phyloP scores from a whole-genome alignment of 2,329 filamentous ascomycete species.

The Lecanoromycetidae sp. region DNA sequence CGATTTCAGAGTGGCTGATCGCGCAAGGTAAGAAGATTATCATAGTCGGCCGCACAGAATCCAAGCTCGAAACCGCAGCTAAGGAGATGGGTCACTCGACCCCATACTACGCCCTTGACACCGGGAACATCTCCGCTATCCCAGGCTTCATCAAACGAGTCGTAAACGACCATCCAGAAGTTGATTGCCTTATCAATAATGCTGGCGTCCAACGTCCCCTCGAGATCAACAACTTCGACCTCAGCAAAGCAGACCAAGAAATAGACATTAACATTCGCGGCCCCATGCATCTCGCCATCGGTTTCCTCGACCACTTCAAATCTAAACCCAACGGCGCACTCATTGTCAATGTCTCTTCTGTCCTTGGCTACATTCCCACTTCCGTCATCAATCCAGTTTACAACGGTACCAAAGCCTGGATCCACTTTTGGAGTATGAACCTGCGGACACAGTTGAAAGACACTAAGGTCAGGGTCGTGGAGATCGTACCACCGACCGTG shows the following conservation, averaged over 20 bases:
- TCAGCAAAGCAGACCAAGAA: conserved; percentile 43
- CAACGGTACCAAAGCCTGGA: conserved; percentile 47
- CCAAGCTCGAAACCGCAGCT: conserved; percentile 36
- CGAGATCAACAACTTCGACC: conserved; percentile 30
- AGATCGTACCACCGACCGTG: conserved; percentile 45
- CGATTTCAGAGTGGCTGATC: conserved; percentile 10
- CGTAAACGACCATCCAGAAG: conserved; percentile 38
- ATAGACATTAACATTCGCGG: conserved; percentile 48
- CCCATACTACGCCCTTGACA: conserved; percentile 43
- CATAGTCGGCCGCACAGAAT: conserved; percentile 43
- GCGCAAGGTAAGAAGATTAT: conserved; percentile 33
- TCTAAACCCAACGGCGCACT: conserved; percentile 28
- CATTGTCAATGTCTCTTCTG: conserved; percentile 44
- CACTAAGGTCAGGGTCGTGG: conserved; percentile 38
- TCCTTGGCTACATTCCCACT: conserved; percentile 42
- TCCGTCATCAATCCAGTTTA: conserved; percentile 46
- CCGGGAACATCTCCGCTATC: conserved; percentile 31
- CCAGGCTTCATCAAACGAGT: conserved; percentile 36
- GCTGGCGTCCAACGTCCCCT: conserved; percentile 47
- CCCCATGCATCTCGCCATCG: conserved; percentile 43
- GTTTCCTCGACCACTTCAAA: conserved; percentile 40
- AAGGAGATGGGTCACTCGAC: conserved; percentile 30
- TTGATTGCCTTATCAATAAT: conserved; percentile 50
- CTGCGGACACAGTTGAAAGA: conserved; percentile 39
- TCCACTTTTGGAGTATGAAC: conserved; percentile 46